These are phyloP conservation scores for Colletotrichum liaoningense DNA, from an alignment of 2,329 filamentous ascomycete species.

Conservation along the genomic window DNA sequence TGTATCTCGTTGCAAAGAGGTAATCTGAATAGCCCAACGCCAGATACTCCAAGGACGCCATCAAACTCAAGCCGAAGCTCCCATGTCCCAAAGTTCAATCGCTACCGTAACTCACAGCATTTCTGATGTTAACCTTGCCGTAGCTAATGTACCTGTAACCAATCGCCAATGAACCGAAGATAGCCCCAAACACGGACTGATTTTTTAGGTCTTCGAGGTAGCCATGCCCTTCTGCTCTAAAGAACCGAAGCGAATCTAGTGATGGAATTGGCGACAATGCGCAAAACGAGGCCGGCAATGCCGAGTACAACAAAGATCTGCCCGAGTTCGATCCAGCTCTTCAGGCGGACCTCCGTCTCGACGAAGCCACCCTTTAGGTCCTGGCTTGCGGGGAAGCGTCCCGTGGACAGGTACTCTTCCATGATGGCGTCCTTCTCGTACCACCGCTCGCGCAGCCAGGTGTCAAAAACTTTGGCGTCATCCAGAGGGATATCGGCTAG, in stretches of 20 bases:
- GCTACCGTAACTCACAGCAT: too few relatives aligned
- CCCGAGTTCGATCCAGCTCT: slow-evolving; percentile 65
- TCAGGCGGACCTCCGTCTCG: slow-evolving; percentile 69
- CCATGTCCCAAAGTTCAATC: too few relatives aligned
- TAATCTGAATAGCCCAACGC: too few relatives aligned
- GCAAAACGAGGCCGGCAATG: slow-evolving; percentile 54
- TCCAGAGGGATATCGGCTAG: slow-evolving; percentile 85
- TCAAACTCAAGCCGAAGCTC: too few relatives aligned
- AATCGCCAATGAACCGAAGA: neutral
- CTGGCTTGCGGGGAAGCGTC: slow-evolving; percentile 76
- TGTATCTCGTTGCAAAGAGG: too few relatives aligned
- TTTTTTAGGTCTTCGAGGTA: neutral
- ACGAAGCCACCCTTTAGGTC: slow-evolving; percentile 59
- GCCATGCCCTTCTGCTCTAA: neutral
- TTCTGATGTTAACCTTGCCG: too few relatives aligned
- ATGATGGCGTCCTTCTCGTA: slow-evolving; percentile 91
- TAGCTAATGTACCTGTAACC: neutral
- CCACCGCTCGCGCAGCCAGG: slow-evolving; percentile 90
- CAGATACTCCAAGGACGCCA: too few relatives aligned
- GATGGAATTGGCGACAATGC: slow-evolving; percentile 46
- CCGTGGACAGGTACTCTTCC: slow-evolving; percentile 82
- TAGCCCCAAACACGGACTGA: neutral
- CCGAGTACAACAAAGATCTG: slow-evolving; percentile 65
- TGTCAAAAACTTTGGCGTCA: slow-evolving; percentile 78
- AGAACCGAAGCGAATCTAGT: neutral